Base-by-base conservation (phyloP, 2,329 filamentous ascomycete species). In the Ciborinia camelliae region DNA sequence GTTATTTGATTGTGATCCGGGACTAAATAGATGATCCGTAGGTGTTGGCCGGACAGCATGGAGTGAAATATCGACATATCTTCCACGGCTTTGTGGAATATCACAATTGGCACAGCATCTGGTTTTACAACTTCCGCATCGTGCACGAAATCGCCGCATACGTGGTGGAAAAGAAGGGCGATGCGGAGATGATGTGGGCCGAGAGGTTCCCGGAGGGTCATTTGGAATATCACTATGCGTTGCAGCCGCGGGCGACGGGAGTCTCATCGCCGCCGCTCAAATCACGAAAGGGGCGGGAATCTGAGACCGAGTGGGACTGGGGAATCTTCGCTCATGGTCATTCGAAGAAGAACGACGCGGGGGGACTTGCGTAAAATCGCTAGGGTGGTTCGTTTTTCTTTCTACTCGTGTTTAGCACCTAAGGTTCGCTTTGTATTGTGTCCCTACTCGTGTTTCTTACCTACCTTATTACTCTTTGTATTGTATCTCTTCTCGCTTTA, bases 51-150 rank as follows among this genome's bases (percentile, higher is more conserved):
- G 55, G 55, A 23, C 9, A 4, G 14, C 35, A 20, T 18, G 55
- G 55, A 3, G 12, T 58, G 3, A 58, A 58, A 26, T 23, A n/a
- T 5, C 43, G 30, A 23, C 28, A 32, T 20, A 26, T 58, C 20
- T n/a, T 20, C 10, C 2, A 10, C 4, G 28, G 41, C 12, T 58
- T 47, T 58, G 2, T 47, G 14, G 55, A 58, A 47, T 47, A 9
- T n/a, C 55, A 58, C 14, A 58, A 45, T 15, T 58, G 55, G 55
- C 55, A 58, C 20, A 35, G 18, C 5, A 5, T 47, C 12, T 58
- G 55, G 55, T 58, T 47, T 18, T 6, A 58, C 35, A 7, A n/a
- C 15, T 35, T 5, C n/a, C 55, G 55, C 9, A 8, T 58, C 20
- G 8, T 15, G 3, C 18, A 35, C 18, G 41, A 28, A 47, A 35